A percentile compares a stretch with the other conserved stretches of the same genome.
These are phyloP conservation scores for Colletotrichum paranaense DNA, from an alignment of 2,329 filamentous ascomycete species.

Conservation along the genomic window DNA sequence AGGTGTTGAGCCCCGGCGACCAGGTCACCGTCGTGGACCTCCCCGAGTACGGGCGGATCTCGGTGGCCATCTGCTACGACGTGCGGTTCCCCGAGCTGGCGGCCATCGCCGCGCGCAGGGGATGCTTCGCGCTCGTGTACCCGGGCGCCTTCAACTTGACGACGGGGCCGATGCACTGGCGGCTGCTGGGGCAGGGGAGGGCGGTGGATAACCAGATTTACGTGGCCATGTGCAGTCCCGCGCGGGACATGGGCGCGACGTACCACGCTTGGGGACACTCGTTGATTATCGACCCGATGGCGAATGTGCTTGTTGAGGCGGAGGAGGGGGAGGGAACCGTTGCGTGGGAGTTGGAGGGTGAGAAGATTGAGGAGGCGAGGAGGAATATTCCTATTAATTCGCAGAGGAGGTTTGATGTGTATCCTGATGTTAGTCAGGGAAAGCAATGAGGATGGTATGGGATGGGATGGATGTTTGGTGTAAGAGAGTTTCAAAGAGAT, in stretches of 20 bases:
- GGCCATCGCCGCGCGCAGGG: conserved; percentile 85
- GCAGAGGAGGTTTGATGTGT: conserved; percentile 94
- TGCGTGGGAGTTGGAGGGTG: conserved; percentile 75
- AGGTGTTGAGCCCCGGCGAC: conserved; percentile 87
- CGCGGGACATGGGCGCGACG: conserved; percentile 78
- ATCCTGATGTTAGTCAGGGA: conserved; percentile 85
- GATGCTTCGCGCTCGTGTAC: conserved; percentile 90
- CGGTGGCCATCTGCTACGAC: conserved; percentile 96
- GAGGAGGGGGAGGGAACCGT: conserved; percentile 83
- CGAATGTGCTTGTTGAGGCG: conserved; percentile 81
- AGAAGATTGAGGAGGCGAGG: conserved; percentile 78
- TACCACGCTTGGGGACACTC: conserved; percentile 96
- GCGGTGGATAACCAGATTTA: conserved; percentile 96
- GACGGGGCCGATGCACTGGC: conserved; percentile 93
- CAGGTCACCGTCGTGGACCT: conserved; percentile 87
- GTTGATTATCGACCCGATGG: conserved; percentile 88
- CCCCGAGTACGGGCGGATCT: conserved; percentile 88
- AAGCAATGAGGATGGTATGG: conserved; percentile 45
- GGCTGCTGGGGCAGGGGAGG: conserved; percentile 81
- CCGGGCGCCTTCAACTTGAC: conserved; percentile 98
- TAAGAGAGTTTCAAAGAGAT: neutral
- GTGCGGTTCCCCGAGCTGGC: conserved; percentile 96
- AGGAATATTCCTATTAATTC: conserved; percentile 85
- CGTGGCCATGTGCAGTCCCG: conserved; percentile 91
- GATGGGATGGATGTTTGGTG: neutral